phyloP scores from a whole-genome alignment of 1,284 basidiomycete species.

The Marasmius sp. region DNA sequence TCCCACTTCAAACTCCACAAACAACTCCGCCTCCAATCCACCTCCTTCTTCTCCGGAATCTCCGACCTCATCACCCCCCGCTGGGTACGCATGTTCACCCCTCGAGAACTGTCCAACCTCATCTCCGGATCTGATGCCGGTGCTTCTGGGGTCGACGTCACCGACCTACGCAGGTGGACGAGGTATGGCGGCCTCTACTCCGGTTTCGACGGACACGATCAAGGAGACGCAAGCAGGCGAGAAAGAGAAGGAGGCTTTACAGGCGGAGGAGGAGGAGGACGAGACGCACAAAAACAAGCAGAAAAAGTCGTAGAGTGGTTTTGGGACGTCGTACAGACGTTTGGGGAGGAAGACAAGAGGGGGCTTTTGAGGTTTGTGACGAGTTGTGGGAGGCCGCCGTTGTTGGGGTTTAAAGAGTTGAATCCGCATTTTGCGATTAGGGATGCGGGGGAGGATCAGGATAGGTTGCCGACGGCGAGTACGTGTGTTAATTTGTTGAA shows the following conservation, averaged over 20 bases:
- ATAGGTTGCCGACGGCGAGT: slow-evolving; percentile 76
- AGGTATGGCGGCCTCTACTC: no score
- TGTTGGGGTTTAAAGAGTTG: slow-evolving; percentile 89
- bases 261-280: no score
- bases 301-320: background rate
- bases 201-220: no score
- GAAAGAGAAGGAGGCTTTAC: no score
- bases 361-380: slow-evolving; percentile 86
- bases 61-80: slow-evolving; percentile 87
- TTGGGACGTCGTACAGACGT: slow-evolving; percentile 66
- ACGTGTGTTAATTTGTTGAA: slow-evolving; percentile 90
- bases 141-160: no score
- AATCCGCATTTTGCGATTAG: slow-evolving; percentile 85
- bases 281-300: background rate
- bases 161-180: no score
- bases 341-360: slow-evolving; percentile 71
- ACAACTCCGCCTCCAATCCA: slow-evolving; percentile 87
- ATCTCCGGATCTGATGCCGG: no score
- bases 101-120: background rate
- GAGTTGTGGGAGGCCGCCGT: slow-evolving; percentile 85
- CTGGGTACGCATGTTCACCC: slow-evolving; percentile 67
- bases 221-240: no score
- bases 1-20: slow-evolving; percentile 87
- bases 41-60: slow-evolving; percentile 83
- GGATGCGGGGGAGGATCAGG: slow-evolving; percentile 71